Evolutionary conservation across 306 rosid genomes (phyloP), one percentile per base, ranked within the genome.

Genomic region (Cyamopsis tetragonoloba): DNA sequence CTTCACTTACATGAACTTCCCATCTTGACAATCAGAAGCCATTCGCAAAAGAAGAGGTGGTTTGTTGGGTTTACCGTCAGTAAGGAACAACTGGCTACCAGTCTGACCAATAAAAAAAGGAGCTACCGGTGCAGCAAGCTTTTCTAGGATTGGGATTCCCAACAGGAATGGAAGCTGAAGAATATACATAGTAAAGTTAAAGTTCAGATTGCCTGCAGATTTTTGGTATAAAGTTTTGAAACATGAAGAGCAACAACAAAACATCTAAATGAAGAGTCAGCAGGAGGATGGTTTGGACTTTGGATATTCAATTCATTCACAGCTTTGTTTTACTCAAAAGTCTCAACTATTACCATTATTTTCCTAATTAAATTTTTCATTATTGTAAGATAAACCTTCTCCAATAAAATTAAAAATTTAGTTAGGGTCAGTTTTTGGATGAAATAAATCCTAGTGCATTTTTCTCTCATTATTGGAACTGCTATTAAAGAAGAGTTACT

Each of bases 61-160:
- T 61, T 58, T 90, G 43, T 89, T 83, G 34, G 97, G 88, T 80
- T 81, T 86, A 47, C 96, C 98, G 77, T 93, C 92, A 20, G 97
- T 93, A 53, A 93, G 88, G 80, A 93, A 93, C 77, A 93, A 75
- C 83, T 93, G 98, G 61, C 95, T 89, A 20, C 98, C 98, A 63
- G 97, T 89, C 65, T 79, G 89, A 34, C 98, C 95, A 62, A 82
- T 91, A 56, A 93, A 27, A 72, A 93, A 56, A 47, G 96, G 96
- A 75, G 98, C 98, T 27, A 93, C 68, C 1, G 97, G 98, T 7
- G 75, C 84, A 70, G 85, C 96, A 65, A 93, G 78, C 79, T 88
- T 93, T 81, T 93, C 98, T 12, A 89, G 85, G 63, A 93, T 64
- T 23, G 91, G 88, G 68, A 89, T 85, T 37, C 96, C 98, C 38